A percentile compares a stretch with the other conserved stretches of the same genome.
Evolutionary conservation across 140 eudicot species (phyloP).

Genomic region (Anethum foeniculum): DNA sequence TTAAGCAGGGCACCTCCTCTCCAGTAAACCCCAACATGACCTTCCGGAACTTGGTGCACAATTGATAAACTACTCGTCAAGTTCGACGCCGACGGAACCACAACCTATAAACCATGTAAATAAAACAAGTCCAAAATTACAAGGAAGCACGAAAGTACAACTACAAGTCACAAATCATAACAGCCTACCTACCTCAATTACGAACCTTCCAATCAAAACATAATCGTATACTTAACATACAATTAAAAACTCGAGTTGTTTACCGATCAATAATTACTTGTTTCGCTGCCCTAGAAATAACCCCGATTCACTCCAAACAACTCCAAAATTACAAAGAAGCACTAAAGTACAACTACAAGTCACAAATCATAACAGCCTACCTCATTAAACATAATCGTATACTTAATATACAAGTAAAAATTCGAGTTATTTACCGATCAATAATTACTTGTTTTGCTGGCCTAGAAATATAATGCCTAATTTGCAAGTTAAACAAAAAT

Average conservation of each 20-base stretch:
- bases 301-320: too few species aligned
- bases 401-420: background rate
- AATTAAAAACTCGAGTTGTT: background rate
- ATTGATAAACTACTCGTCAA: slow-evolving; percentile 50
- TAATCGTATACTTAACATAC: background rate
- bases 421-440: background rate
- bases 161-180: background rate
- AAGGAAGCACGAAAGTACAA: background rate
- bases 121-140: background rate
- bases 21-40: slow-evolving; percentile 99
- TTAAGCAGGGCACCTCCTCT: slow-evolving; percentile 87
- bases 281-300: too few species aligned
- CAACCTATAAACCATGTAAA: slow-evolving; percentile 31
- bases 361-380: background rate
- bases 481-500: background rate
- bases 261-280: background rate
- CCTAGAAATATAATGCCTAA: too few species aligned
- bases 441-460: background rate
- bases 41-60: slow-evolving; percentile 95
- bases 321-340: background rate
- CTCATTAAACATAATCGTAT: background rate
- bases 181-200: background rate
- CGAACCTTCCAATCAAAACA: too few species aligned
- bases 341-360: background rate
- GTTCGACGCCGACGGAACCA: slow-evolving; percentile 52